Evolutionary conservation across 352 stramenopile genomes (phyloP).

Genomic region (Pythium coloratum): DNA sequence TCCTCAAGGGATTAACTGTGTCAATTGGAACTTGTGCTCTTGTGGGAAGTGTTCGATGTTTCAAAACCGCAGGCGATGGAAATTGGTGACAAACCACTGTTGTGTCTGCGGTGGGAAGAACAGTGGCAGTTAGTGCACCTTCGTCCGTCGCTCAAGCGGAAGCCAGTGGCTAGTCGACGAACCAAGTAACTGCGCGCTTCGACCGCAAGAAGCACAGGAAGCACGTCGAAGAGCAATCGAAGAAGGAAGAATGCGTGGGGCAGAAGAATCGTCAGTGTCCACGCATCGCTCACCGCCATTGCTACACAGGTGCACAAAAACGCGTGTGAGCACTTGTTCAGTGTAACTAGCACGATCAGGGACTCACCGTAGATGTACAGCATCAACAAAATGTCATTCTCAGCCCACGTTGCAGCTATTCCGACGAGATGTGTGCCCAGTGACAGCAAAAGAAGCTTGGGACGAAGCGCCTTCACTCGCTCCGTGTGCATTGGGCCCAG

Average conservation of each 20-base stretch:
- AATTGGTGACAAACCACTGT: constrained; percentile 65
- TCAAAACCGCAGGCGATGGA: constrained; percentile 50
- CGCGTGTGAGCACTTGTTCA: background rate
- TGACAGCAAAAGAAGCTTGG: constrained; percentile 33
- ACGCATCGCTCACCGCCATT: constrained; percentile 34
- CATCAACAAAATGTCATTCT: constrained; percentile 36
- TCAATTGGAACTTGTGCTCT: too few species aligned
- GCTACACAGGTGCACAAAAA: constrained; percentile 20
- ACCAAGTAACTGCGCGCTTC: constrained; percentile 56
- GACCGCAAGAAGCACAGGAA: constrained; percentile 40
- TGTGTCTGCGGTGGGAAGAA: constrained; percentile 33
- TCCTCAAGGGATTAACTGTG: background rate
- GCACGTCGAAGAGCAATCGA: constrained; percentile 53
- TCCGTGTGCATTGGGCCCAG: constrained; percentile 27
- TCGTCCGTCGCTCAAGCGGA: background rate
- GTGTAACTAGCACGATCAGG: background rate
- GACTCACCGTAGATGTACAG: constrained; percentile 49
- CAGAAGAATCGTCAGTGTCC: constrained; percentile 44
- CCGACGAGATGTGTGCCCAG: constrained; percentile 37
- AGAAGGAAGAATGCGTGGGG: constrained; percentile 62
- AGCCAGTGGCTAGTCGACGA: background rate
- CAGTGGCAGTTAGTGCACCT: background rate
- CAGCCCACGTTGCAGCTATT: constrained; percentile 24
- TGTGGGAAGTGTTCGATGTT: background rate
- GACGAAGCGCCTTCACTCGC: constrained; percentile 34